Conservation (phyloP, 2,329 filamentous ascomycete genomes). For the Immersiporthe knoxdaviesiana region DNA sequence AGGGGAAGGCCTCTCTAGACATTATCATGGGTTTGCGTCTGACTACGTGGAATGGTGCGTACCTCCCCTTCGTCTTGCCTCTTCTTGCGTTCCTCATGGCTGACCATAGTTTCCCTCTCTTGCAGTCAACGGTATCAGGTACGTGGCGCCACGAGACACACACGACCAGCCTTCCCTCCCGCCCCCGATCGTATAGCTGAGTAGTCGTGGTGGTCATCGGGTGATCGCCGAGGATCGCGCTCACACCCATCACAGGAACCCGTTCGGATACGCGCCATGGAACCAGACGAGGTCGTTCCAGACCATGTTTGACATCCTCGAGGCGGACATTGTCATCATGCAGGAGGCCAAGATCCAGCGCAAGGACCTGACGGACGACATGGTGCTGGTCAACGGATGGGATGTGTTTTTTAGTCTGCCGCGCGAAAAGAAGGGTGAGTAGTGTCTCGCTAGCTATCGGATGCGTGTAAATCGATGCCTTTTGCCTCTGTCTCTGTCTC, state of each 20-base stretch:
- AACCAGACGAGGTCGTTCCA: conserved; percentile 71
- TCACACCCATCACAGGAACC: conserved; percentile 59
- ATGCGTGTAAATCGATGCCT: no score
- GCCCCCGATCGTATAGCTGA: no score
- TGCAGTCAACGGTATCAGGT: conserved; percentile 80
- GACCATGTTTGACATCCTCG: conserved; percentile 93
- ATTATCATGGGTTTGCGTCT: conserved; percentile 73
- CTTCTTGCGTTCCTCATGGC: conserved; percentile 26
- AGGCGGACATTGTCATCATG: conserved; percentile 91
- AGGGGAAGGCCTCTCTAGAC: no score
- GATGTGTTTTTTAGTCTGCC: conserved; percentile 95
- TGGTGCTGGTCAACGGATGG: conserved; percentile 82
- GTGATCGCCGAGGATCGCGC: no score
- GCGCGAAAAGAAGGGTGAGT: conserved; percentile 83
- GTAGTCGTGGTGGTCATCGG: no score
- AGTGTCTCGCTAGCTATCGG: no score
- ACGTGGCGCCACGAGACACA: conserved; percentile 25
- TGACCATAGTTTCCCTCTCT: conserved; percentile 34
- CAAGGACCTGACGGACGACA: conserved; percentile 90
- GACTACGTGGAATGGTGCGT: conserved; percentile 82
- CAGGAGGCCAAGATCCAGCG: conserved; percentile 96
- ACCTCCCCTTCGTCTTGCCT: background rate
- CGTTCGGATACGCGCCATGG: conserved; percentile 86
- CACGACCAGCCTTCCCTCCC: no score
- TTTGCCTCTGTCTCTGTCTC: no score